Base-by-base conservation (phyloP, 805 yeast species). In the Cyberlindnera maritima region DNA sequence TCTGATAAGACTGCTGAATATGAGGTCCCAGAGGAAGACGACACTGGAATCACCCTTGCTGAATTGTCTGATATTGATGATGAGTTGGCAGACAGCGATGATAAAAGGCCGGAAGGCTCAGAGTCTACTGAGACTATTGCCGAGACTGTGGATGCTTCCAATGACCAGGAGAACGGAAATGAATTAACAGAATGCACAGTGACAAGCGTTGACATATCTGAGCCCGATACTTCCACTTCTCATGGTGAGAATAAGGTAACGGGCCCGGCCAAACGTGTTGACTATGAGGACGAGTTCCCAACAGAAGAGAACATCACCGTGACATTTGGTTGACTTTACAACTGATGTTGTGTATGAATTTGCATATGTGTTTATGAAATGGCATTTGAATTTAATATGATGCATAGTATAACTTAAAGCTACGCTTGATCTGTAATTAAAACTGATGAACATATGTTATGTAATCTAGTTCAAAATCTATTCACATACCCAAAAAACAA, bases 271-370 rank as follows among this genome's bases (percentile, higher is more conserved):
- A 4, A 3, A 14, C 12, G 26, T 33, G 36, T 25, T 41, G 32
- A 41, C 14, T 39, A 50, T 31, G 53, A 55, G 19, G 59, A 50
- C 20, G 58, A 58, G 20, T 53, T 51, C 23, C 32, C 50, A 2
- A 37, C 37, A 6, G 39, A 43, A 29, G 58, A 54, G 37, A 52
- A 58, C 28, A 54, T 55, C 26, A 50, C 54, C 12, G 57, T 57
- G 59, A 48, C 61, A 6, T 60, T 59, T 43, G 50, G 53, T 23
- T 56, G 35, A 34, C 3, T n/a, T 21, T 21, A 21, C 25, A 5
- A 21, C 25, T 21, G 37, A 20, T 32, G 35, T 23, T 17, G 14
- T 36, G 29, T 17, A 36, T 36, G 19, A 36, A 36, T 23, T 28
- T 28, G 31, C 31, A 28, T 28, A 28, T 11, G n/a, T 28, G n/a